phyloP scores from a whole-genome alignment of 129 eudicot genomes.

The Pulicaria dysenterica region DNA sequence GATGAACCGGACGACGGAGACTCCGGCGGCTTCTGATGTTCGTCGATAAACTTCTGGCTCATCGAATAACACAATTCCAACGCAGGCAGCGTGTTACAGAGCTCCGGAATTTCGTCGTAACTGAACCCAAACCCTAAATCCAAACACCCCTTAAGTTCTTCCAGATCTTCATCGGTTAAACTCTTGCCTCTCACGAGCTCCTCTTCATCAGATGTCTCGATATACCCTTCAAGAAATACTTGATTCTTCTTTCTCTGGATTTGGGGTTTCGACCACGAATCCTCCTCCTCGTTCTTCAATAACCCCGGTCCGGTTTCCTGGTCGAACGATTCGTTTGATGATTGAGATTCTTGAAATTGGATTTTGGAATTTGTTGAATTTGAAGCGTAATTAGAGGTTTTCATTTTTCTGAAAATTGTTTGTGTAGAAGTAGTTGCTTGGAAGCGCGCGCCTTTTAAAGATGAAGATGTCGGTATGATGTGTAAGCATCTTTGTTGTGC shows the following conservation, averaged over 20 bases:
- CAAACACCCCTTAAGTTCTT: slow-evolving; percentile 72
- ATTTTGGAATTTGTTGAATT: slow-evolving; percentile 16
- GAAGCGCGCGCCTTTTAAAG: slow-evolving; percentile 17
- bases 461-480: slow-evolving; percentile 15
- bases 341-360: slow-evolving; percentile 21
- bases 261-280: slow-evolving; percentile 29
- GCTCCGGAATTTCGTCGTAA: slow-evolving; percentile 77
- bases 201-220: slow-evolving; percentile 49
- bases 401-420: not conserved
- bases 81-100: slow-evolving; percentile 73
- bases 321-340: not conserved
- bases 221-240: slow-evolving; percentile 60
- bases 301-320: slow-evolving; percentile 25
- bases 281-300: slow-evolving; percentile 28
- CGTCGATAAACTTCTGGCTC: slow-evolving; percentile 70
- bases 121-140: slow-evolving; percentile 80
- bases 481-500: not conserved
- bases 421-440: slow-evolving; percentile 2
- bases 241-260: slow-evolving; percentile 39
- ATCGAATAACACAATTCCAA: slow-evolving; percentile 76
- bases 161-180: slow-evolving; percentile 71
- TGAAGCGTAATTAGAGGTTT: not conserved
- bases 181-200: slow-evolving; percentile 61
- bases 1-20: slow-evolving; percentile 35
- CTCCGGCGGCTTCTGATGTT: slow-evolving; percentile 54